Evolutionary conservation across 2,329 filamentous ascomycete species (phyloP).

Genomic region (Penicillium sp.): DNA sequence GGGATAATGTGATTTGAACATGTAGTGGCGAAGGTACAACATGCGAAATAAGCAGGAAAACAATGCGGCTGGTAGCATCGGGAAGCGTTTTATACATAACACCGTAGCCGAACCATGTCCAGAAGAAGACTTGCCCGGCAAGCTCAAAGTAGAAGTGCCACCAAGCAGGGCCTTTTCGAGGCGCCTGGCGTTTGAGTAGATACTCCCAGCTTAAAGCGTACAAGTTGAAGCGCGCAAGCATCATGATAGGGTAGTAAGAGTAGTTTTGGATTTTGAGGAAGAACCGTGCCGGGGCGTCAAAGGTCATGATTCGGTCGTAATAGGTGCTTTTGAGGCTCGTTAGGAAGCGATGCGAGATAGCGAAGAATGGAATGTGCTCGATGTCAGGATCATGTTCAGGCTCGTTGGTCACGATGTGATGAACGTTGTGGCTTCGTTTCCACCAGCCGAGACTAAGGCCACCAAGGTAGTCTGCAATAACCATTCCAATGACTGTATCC

Average conservation of each 20-base stretch:
- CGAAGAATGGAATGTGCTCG: conserved; percentile 85
- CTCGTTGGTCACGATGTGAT: conserved; percentile 93
- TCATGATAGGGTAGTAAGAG: conserved; percentile 79
- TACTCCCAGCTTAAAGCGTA: conserved; percentile 81
- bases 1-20: conserved; percentile 86
- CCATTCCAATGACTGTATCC: conserved; percentile 83
- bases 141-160: conserved; percentile 86
- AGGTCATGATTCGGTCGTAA: conserved; percentile 78
- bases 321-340: conserved; percentile 74
- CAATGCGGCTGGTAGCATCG: conserved; percentile 66
- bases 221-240: conserved; percentile 83
- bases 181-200: conserved; percentile 69
- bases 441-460: conserved; percentile 94
- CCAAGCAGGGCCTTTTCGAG: conserved; percentile 73
- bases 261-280: conserved; percentile 75
- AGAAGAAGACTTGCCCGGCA: conserved; percentile 75
- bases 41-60: conserved; percentile 79
- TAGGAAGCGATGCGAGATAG: conserved; percentile 80
- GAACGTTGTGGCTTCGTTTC: conserved; percentile 95
- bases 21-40: conserved; percentile 80
- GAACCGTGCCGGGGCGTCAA: conserved; percentile 72
- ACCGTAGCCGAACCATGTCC: conserved; percentile 84
- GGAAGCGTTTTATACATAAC: conserved; percentile 74
- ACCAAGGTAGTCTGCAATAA: conserved; percentile 86
- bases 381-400: conserved; percentile 97